Percentiles rank a stretch among this genome's conserved stretches.
phyloP scores from a whole-genome alignment of 1,284 basidiomycete species.

The Schizopora paradoxa region DNA sequence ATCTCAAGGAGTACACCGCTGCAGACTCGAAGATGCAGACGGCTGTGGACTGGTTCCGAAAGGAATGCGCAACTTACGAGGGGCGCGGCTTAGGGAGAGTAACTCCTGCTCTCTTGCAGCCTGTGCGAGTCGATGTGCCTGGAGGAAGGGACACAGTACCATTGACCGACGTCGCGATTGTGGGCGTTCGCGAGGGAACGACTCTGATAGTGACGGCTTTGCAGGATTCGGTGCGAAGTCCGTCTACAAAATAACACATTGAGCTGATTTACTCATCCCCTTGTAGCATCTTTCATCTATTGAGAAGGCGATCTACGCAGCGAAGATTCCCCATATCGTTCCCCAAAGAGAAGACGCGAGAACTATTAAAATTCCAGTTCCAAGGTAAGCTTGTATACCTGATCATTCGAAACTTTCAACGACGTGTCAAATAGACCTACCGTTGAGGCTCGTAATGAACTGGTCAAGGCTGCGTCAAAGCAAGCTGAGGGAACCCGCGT shows the following conservation, averaged over 20 bases:
- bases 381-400: constrained; percentile 46
- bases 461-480: constrained; percentile 49
- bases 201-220: constrained; percentile 67
- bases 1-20: constrained; percentile 44
- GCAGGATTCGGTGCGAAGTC: constrained; percentile 42
- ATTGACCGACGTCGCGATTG: constrained; percentile 67
- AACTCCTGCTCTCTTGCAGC: constrained; percentile 62
- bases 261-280: constrained; percentile 11
- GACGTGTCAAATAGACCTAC: constrained; percentile 49
- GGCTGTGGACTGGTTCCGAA: constrained; percentile 62
- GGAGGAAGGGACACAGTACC: constrained; percentile 32
- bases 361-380: constrained; percentile 72
- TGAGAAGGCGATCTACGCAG: constrained; percentile 65
- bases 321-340: constrained; percentile 62
- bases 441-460: constrained; percentile 56
- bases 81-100: constrained; percentile 70
- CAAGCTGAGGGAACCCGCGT: constrained; percentile 71
- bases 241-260: neutral
- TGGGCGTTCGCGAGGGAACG: constrained; percentile 72
- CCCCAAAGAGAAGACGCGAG: constrained; percentile 64
- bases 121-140: constrained; percentile 55
- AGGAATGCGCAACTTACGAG: constrained; percentile 62
- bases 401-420: neutral
- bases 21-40: constrained; percentile 58
- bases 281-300: constrained; percentile 68